Base-by-base conservation (phyloP, 371 early-diverging fungal genomes). In the Entomophthora muscae region DNA sequence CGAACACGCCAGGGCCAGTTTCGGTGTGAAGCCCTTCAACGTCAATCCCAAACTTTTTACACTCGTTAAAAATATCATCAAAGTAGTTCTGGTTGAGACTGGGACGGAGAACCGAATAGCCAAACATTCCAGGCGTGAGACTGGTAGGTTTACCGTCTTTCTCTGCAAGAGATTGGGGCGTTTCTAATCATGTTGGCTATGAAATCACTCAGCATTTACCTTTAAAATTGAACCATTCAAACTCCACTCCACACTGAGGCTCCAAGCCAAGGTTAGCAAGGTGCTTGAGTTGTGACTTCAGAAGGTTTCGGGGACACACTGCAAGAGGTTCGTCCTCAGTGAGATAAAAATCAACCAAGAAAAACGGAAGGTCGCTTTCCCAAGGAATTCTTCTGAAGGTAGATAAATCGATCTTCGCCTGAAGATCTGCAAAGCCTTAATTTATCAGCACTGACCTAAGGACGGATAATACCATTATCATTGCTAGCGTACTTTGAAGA, bases 11-110 rank as follows among this genome's bases (percentile, higher is more conserved):
- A 1, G 91, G 89, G 1, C 91, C 86, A 74, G 63, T 87, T 67
- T 91, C 91, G 3, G 89, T 89, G 65, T 89, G 90, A 69, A 81
- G 82, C 28, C 85, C 79, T 69, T 91, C 91, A 1, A 91, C 67
- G 29, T 82, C 82, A 17, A 89, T 74, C 2, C 74, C 77, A 65
- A 85, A 83, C 28, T 75, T 67, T 22, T 65, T 72, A 61, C 82
- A 78, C 67, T 81, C 75, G 64, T 87, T 82, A 72, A 81, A 85
- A 33, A 89, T 77, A 57, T 79, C 78, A 52, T 84, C 73, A 67
- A 84, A 89, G 68, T 83, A 89, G 2, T 78, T 78, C 67, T 84
- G 80, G 62, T 88, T 77, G 24, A 83, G 68, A 0, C 78, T 57
- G 0, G 91, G 86, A 12, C 91, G 82, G n/a, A 84, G 67, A 17